Evolutionary conservation across 352 stramenopile genomes (phyloP).

Genomic region (Phytophthora kernoviae): DNA sequence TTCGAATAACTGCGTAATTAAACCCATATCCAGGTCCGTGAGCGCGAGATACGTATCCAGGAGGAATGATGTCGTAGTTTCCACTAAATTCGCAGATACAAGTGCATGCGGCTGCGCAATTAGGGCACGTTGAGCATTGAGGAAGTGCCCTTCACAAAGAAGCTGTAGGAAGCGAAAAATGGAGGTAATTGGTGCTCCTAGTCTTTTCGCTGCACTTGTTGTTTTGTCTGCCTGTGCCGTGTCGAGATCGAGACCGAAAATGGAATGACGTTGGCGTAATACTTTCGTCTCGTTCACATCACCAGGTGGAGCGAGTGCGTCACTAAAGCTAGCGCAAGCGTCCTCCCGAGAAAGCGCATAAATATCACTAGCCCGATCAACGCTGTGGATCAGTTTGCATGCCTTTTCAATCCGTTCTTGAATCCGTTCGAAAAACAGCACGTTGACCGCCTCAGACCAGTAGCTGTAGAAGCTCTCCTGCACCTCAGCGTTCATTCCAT

Average conservation of each 20-base stretch:
- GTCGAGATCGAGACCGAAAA: slow-evolving; percentile 18
- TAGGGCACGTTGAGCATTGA: slow-evolving; percentile 62
- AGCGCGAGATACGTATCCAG: slow-evolving; percentile 64
- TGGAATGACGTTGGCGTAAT: slow-evolving; percentile 21
- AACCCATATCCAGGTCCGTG: slow-evolving; percentile 48
- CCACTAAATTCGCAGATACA: slow-evolving; percentile 58
- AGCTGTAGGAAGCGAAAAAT: slow-evolving; percentile 80
- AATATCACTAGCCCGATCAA: slow-evolving; percentile 27
- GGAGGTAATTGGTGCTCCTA: slow-evolving; percentile 38
- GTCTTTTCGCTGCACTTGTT: slow-evolving; percentile 15
- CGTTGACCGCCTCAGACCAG: slow-evolving; percentile 40
- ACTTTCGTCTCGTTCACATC: slow-evolving; percentile 14
- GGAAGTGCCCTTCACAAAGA: slow-evolving; percentile 73
- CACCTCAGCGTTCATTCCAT: slow-evolving; percentile 80
- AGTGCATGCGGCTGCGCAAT: slow-evolving; percentile 44
- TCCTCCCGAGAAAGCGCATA: not conserved
- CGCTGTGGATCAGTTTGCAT: slow-evolving; percentile 45
- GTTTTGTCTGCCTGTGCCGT: slow-evolving; percentile 11
- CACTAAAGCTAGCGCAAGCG: not conserved
- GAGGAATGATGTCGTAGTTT: slow-evolving; percentile 69
- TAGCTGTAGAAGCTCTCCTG: slow-evolving; percentile 70
- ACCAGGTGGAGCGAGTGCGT: slow-evolving; percentile 4
- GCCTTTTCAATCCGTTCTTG: slow-evolving; percentile 54
- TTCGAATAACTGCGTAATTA: slow-evolving; percentile 77
- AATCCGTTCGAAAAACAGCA: slow-evolving; percentile 59